Conservation (phyloP, 305 asterid species). For the Withania somnifera region DNA sequence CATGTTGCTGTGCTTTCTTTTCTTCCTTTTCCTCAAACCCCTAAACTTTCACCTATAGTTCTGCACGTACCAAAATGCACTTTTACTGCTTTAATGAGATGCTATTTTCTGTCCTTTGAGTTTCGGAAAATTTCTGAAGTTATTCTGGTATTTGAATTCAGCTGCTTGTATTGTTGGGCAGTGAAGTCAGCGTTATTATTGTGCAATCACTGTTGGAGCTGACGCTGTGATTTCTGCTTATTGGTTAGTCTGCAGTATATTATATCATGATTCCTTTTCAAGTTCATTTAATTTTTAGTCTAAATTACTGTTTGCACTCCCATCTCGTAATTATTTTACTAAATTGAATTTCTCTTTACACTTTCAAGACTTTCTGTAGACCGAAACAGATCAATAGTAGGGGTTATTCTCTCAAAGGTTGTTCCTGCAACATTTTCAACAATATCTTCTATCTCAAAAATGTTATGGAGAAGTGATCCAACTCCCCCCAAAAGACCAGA, state of each 20-base stretch:
- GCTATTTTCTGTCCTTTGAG: slow-evolving; percentile 12
- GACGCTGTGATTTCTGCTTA: slow-evolving; percentile 93
- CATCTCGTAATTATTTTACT: slow-evolving; percentile 5
- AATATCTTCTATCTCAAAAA: slow-evolving; percentile 68
- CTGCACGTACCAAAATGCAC: neutral
- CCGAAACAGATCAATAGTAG: slow-evolving; percentile 79
- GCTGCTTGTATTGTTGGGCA: slow-evolving; percentile 96
- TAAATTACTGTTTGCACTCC: neutral
- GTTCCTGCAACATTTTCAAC: slow-evolving; percentile 94
- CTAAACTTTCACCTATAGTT: neutral
- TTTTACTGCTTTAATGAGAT: neutral
- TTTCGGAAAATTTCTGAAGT: slow-evolving; percentile 45
- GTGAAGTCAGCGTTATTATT: slow-evolving; percentile 84
- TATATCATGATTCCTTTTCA: neutral
- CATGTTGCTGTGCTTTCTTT: neutral
- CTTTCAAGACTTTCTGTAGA: slow-evolving; percentile 75
- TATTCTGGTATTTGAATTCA: slow-evolving; percentile 76
- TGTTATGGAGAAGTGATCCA: slow-evolving; percentile 79
- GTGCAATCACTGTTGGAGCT: slow-evolving; percentile 86
- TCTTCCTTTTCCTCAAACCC: slow-evolving; percentile 3
- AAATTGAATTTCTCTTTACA: slow-evolving; percentile 11
- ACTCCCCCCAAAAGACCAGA: slow-evolving; percentile 45
- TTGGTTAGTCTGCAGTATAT: slow-evolving; percentile 49
- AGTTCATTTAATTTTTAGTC: neutral
- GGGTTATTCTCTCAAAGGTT: slow-evolving; percentile 90